phyloP scores from a whole-genome alignment of 148 eudicot genomes.

The Polygonum aviculare region DNA sequence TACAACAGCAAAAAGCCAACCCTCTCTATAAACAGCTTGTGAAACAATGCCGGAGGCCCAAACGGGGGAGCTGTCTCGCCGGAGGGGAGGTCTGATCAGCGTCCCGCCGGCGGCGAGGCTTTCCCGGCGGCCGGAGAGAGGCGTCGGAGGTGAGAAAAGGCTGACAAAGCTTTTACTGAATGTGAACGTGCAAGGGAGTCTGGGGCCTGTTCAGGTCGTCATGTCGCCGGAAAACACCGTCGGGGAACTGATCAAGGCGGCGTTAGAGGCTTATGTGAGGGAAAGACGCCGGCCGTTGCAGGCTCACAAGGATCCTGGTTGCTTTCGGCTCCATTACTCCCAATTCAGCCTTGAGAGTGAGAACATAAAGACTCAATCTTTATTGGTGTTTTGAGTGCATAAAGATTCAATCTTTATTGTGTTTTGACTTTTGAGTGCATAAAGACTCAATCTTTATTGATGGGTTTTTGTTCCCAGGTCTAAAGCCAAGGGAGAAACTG shows the following conservation, averaged over 20 bases:
- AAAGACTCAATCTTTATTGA: neutral
- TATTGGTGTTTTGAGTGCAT: neutral
- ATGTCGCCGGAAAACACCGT: constrained; percentile 47
- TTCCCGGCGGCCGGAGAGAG: constrained; percentile 4
- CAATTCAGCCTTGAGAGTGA: constrained; percentile 51
- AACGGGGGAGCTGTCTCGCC: neutral
- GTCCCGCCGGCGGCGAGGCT: constrained; percentile 7
- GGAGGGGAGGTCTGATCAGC: constrained; percentile 1
- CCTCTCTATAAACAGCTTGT: neutral
- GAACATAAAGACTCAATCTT: constrained; percentile 8
- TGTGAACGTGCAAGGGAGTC: constrained; percentile 46
- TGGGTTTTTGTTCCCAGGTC: constrained; percentile 26
- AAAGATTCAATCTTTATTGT: neutral
- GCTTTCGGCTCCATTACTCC: constrained; percentile 61
- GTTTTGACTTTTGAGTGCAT: neutral
- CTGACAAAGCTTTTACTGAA: constrained; percentile 42
- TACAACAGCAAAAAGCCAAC: neutral
- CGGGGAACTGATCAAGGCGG: constrained; percentile 35
- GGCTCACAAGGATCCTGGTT: constrained; percentile 14
- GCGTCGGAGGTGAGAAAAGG: neutral
- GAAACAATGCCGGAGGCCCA: neutral
- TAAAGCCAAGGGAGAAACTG: constrained; percentile 39
- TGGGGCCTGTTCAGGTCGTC: constrained; percentile 49
- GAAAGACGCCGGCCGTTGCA: constrained; percentile 48
- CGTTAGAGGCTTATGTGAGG: constrained; percentile 32